These are phyloP conservation scores for Gossypium davidsonii DNA, from an alignment of 441 rosid genomes.

Conservation along the genomic window DNA sequence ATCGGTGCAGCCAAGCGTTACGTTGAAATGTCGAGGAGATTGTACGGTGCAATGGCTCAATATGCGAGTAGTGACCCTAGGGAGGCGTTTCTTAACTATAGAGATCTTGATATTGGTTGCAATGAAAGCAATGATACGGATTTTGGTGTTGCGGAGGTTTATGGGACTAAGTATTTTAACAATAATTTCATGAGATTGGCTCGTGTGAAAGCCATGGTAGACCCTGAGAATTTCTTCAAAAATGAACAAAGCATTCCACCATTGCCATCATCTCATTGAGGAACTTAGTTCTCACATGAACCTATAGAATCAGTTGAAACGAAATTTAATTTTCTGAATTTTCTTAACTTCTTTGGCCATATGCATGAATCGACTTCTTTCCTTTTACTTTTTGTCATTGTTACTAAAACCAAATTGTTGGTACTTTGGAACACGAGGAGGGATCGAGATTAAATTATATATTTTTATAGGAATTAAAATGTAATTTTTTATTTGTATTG, in stretches of 20 bases:
- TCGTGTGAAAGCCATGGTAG: conserved; percentile 20
- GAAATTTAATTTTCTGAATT: background rate
- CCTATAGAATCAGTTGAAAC: background rate
- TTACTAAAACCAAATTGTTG: background rate
- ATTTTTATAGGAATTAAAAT: too few species aligned
- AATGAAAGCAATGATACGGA: background rate
- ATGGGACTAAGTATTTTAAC: conserved; percentile 15
- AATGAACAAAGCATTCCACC: conserved; percentile 50
- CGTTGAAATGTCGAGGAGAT: background rate
- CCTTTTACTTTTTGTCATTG: background rate
- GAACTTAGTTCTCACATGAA: background rate
- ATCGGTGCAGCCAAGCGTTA: background rate
- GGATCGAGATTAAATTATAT: too few species aligned
- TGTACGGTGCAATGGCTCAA: background rate
- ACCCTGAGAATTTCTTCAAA: conserved; percentile 28
- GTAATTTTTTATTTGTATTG: too few species aligned
- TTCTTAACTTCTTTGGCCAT: background rate
- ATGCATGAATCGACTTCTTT: background rate
- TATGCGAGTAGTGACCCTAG: background rate
- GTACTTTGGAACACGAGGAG: too few species aligned
- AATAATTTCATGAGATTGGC: conserved; percentile 22
- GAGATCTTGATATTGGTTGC: conserved; percentile 11
- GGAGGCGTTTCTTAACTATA: conserved; percentile 10
- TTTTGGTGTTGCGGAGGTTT: background rate
- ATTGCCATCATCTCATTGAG: background rate